Evolutionary conservation across 164 flowering plant species (phyloP), one percentile per base, ranked within the genome.

Genomic region (Tinospora cordifolia): DNA sequence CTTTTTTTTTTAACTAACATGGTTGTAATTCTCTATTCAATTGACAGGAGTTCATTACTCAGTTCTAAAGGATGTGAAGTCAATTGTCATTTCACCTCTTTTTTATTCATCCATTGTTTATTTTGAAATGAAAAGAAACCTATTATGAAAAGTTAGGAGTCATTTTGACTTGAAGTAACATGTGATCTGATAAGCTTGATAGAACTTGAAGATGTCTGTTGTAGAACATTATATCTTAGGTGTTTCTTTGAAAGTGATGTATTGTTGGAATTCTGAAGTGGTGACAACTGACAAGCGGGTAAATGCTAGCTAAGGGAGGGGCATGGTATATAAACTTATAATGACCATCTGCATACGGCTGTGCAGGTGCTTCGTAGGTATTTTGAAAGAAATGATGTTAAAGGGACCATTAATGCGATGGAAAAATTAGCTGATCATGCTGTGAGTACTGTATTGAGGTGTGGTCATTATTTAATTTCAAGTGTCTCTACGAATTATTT

Each of bases 401-500:
- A 82, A 73, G 96, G 91, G 39, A 89, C 86, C 39, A 83, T 92
- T 67, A 66, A 72, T 83, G 89, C 93, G 34, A 81, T 88, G 86
- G 89, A 86, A 68, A 94, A 90, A 80, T 88, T 94, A 92, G 88
- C 87, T 73, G 98, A 94, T 85, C 81, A 86, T 79, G 83, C 87
- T 76, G 98, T 94, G 81, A 76, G 93, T 79, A 25, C 71, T 58
- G 67, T 63, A 8, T 68, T 21, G 6, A 27, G 3, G 40, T 54
- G 49, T 59, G 63, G 62, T 63, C n/a, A 22, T 19, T 36, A n/a
- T 39, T 57, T 58, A 46, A 26, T 66, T 70, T 40, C 21, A 8
- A 69, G 17, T 2, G 22, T 12, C 6, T 26, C 65, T 66, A 57
- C 26, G 13, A 12, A 24, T 51, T 34, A 38, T 26, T 25, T 68